These are phyloP conservation scores for Cystobasidium tubakii DNA, from an alignment of 768 basidiomycete genomes.

Conservation along the genomic window DNA sequence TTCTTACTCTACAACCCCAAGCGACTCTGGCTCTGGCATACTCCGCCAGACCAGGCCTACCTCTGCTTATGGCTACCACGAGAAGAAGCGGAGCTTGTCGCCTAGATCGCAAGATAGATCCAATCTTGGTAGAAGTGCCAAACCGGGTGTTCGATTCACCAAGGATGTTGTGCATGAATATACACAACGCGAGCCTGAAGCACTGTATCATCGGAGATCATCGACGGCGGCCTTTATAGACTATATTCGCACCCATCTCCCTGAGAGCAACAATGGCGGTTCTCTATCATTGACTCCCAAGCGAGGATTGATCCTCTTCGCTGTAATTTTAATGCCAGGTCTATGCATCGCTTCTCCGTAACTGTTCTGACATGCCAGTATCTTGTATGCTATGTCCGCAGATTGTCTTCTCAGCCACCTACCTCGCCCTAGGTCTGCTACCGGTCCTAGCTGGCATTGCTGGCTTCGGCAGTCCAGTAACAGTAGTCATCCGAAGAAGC, in stretches of 20 bases:
- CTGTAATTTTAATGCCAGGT: neutral
- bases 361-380: no score
- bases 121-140: neutral
- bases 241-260: constrained; percentile 12
- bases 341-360: neutral
- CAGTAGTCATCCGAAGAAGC: neutral
- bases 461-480: neutral
- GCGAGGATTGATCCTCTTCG: constrained; percentile 22
- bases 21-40: neutral
- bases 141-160: neutral
- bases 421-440: constrained; percentile 18
- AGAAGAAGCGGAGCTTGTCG: neutral
- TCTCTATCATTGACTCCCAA: constrained; percentile 12
- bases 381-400: neutral
- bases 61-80: neutral
- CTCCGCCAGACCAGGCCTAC: constrained; percentile 1
- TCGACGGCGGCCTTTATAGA: constrained; percentile 34
- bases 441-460: neutral
- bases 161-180: constrained; percentile 1
- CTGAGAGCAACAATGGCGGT: neutral
- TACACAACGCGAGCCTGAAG: neutral
- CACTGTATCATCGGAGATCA: constrained; percentile 19
- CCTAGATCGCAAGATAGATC: neutral
- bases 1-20: neutral
- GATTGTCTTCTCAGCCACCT: constrained; percentile 35